Percentiles rank a stretch among this genome's conserved stretches.
Conservation (phyloP, 73 alveolate species). For the Paramecium sonneborni region DNA sequence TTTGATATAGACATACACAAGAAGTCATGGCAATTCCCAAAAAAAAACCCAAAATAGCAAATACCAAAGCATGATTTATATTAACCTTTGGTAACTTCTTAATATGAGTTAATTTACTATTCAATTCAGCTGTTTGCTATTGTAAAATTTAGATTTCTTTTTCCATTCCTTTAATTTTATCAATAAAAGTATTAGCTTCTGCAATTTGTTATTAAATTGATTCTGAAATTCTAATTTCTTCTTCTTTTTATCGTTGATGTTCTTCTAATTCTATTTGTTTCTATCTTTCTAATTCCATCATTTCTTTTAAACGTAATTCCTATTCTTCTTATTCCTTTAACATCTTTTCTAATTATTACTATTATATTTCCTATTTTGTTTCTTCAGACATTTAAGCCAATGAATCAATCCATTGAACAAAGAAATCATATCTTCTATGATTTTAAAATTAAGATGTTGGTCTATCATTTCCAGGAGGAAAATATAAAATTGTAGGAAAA, state of each 20-base stretch:
- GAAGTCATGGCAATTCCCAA: background rate
- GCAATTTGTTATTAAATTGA: background rate
- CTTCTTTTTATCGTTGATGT: background rate
- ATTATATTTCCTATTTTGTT: background rate
- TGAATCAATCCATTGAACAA: background rate
- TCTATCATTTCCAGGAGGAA: background rate
- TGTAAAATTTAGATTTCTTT: background rate
- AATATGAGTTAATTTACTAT: background rate
- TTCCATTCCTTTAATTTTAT: background rate
- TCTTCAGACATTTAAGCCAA: background rate
- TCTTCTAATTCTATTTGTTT: background rate
- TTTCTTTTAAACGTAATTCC: background rate
- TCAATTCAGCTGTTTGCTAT: background rate
- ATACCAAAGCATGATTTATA: constrained; percentile 8
- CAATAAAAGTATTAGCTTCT: background rate
- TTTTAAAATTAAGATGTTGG: background rate
- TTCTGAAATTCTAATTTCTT: background rate
- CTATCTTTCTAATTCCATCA: background rate
- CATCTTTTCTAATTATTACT: background rate
- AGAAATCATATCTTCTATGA: background rate
- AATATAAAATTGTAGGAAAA: constrained; percentile 30
- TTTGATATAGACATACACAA: background rate
- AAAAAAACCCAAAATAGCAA: background rate
- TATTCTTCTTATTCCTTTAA: background rate
- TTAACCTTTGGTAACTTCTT: background rate